Conservation (phyloP, 1,284 basidiomycete species). For the Marasmius sp. region DNA sequence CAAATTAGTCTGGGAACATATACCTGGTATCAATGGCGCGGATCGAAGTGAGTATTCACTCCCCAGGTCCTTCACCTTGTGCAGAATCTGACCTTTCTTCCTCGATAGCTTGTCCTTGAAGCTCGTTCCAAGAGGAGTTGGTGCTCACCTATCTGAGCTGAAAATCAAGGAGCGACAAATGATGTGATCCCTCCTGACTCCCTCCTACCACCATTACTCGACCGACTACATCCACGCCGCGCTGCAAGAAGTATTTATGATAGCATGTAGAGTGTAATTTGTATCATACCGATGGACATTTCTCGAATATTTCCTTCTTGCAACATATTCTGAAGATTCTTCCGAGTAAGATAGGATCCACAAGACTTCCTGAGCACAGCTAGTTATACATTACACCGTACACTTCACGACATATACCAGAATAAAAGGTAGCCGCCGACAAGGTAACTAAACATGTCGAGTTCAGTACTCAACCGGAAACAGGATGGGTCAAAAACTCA, state of each 20-base stretch:
- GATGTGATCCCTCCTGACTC: not conserved
- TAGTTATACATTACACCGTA: not conserved
- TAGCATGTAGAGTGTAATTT: not conserved
- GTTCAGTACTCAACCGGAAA: not conserved
- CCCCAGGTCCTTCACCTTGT: not conserved
- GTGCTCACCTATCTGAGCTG: not conserved
- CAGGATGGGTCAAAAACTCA: conserved; percentile 14
- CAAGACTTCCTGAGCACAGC: not conserved
- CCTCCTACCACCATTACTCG: not conserved
- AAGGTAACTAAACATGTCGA: conserved; percentile 29
- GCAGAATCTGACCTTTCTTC: not conserved
- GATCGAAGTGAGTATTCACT: not conserved
- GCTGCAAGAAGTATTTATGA: not conserved
- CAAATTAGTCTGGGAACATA: not conserved
- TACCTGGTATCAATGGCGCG: not conserved
- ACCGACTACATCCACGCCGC: not conserved
- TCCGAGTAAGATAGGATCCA: not conserved
- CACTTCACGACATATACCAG: conserved; percentile 44
- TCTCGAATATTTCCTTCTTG: not conserved
- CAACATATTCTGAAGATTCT: not conserved
- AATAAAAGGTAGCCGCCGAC: conserved; percentile 64
- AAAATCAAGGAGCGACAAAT: not conserved
- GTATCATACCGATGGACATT: conserved; percentile 1
- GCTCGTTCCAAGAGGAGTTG: not conserved
- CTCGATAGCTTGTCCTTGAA: not conserved